Percentiles rank a stretch among this genome's conserved stretches.
phyloP scores from a whole-genome alignment of 2,329 filamentous ascomycete genomes.

The Ophiostoma australiae region DNA sequence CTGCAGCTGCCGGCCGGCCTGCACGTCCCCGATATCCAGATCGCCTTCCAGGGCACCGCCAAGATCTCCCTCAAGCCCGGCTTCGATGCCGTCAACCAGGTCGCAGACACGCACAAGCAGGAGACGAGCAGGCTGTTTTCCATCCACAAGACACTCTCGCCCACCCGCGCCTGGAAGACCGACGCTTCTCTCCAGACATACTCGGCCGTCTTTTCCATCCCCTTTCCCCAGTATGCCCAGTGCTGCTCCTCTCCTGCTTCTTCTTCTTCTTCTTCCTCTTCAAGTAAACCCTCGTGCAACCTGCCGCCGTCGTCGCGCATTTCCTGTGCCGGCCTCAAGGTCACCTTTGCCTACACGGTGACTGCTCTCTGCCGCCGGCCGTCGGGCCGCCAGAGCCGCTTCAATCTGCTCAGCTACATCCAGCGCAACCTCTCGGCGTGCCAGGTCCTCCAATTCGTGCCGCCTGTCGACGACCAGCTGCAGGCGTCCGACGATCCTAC shows the following conservation, averaged over 20 bases:
- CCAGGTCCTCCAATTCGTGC: not conserved
- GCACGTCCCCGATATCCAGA: not conserved
- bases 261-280: too few relatives aligned
- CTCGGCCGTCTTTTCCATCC: conserved; percentile 4
- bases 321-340: not conserved
- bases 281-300: not conserved
- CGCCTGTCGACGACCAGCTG: conserved; percentile 3
- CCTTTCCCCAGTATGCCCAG: not conserved
- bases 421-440: conserved; percentile 2
- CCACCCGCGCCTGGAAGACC: not conserved
- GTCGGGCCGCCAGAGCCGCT: not conserved
- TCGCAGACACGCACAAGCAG: conserved; percentile 1
- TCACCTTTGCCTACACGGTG: conserved; percentile 3
- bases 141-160: not conserved
- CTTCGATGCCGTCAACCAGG: conserved; percentile 3
- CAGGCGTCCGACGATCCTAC: not conserved
- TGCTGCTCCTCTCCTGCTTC: not conserved
- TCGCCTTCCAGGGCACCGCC: conserved; percentile 10
- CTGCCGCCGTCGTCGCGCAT: conserved; percentile 13
- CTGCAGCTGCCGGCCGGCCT: not conserved
- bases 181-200: not conserved
- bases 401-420: not conserved
- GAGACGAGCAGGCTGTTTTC: conserved; percentile 9
- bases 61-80: conserved; percentile 14
- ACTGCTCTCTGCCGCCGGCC: not conserved